Conservation (phyloP, 805 yeast species). For the Teunomyces stri region DNA sequence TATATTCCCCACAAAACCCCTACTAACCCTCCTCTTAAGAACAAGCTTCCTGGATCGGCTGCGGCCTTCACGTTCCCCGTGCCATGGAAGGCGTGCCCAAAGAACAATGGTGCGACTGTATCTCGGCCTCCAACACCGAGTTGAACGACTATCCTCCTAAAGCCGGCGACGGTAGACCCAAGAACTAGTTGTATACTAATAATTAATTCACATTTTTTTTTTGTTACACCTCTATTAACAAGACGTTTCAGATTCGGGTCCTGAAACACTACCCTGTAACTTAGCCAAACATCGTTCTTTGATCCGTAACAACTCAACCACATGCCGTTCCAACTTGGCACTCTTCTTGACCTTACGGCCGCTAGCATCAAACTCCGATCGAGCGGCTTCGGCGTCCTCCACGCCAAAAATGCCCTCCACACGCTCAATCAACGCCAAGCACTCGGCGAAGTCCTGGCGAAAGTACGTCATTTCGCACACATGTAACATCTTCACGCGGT, state of each 20-base stretch:
- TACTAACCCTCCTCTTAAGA: conserved; percentile 3
- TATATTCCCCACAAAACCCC: background rate
- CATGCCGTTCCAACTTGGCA: conserved; percentile 45
- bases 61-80: conserved; percentile 42
- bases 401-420: conserved; percentile 34
- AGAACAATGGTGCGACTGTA: conserved; percentile 35
- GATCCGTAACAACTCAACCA: conserved; percentile 49
- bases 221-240: too few species aligned
- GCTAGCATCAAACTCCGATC: conserved; percentile 11
- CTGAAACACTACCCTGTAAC: background rate
- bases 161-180: conserved; percentile 29
- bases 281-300: conserved; percentile 26
- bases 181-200: background rate
- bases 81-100: conserved; percentile 38
- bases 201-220: too few species aligned
- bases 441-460: conserved; percentile 47
- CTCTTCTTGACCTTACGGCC: conserved; percentile 22
- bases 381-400: conserved; percentile 16
- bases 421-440: conserved; percentile 31
- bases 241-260: too few species aligned
- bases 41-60: conserved; percentile 41
- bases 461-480: conserved; percentile 66
- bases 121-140: conserved; percentile 26
- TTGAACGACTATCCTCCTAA: conserved; percentile 34
- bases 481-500: conserved; percentile 53